Evolutionary conservation across 352 stramenopile species (phyloP), one percentile per base, ranked within the genome.

Genomic region (Phytophthora quininea): DNA sequence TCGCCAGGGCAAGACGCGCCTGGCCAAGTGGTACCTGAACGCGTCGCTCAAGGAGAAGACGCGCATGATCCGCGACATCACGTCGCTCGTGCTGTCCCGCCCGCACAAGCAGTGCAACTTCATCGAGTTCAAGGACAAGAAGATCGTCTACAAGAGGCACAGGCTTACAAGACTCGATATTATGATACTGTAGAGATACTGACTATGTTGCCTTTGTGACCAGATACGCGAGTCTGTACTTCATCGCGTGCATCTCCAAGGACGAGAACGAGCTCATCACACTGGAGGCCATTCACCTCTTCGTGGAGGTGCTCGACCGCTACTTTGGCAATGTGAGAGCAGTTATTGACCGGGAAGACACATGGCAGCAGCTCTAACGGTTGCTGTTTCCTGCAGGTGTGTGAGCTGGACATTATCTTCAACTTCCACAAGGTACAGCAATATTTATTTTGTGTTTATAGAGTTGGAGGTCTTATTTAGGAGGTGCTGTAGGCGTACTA

Each of bases 341-440:
- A 24, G 19, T 24, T 24, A 24, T 24, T 24, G 19, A 24, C 19
- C 19, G 19, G 19, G 19, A 24, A 24, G 19, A 24, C 19, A 24
- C 19, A 24, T 24, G 19, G 19, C 19, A 24, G 19, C 19, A 24
- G 19, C 19, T 24, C 19, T 24, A 24, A 24, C 19, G 19, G 19
- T 24, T 24, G 19, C 19, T 24, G 19, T 24, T 24, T 24, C 19
- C 19, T 24, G 19, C 52, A 93, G 89, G 90, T 92, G 56, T 97
- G 89, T 56, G 91, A 98, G 73, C 76, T 98, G 48, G 92, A 99
- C 76, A 99, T 99, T 79, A 99, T 99, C 57, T 99, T 99, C 84
- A 99, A 99, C 84, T 99, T 99, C 81, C 97, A 99, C 85, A 99
- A 99, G 88, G 82, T 89, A 60, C 35, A 32, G 24, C n/a, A 3